These are phyloP conservation scores for Colletotrichum tropicicola DNA, from an alignment of 2,329 filamentous ascomycete species.

Conservation along the genomic window DNA sequence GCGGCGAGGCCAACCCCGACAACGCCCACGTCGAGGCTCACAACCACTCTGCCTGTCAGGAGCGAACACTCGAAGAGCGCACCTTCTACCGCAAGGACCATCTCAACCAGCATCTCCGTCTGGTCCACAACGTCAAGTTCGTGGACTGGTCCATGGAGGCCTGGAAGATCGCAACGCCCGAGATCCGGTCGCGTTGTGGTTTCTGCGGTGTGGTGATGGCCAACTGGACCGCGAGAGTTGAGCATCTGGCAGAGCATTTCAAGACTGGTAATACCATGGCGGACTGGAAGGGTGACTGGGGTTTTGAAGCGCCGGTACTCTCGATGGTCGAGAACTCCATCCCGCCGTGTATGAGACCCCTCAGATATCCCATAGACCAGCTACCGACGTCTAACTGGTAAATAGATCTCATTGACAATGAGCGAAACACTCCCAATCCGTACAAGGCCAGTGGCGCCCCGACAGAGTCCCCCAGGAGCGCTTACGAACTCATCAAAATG, in stretches of 20 bases:
- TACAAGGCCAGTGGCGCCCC: constrained; percentile 57
- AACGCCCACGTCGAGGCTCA: constrained; percentile 66
- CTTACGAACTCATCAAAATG: constrained; percentile 69
- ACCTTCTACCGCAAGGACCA: constrained; percentile 75
- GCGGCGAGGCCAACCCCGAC: constrained; percentile 63
- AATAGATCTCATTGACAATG: constrained; percentile 71
- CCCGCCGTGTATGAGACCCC: constrained; percentile 65
- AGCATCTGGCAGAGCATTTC: constrained; percentile 75
- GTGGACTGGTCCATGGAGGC: constrained; percentile 70
- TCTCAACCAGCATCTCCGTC: constrained; percentile 70
- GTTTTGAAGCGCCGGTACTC: constrained; percentile 69
- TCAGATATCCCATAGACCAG: constrained; percentile 46
- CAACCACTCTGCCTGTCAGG: constrained; percentile 72
- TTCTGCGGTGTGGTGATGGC: constrained; percentile 71
- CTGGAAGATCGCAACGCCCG: constrained; percentile 68
- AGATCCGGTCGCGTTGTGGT: constrained; percentile 71
- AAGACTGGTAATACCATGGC: constrained; percentile 72
- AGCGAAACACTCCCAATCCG: constrained; percentile 65
- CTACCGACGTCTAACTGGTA: constrained; percentile 49
- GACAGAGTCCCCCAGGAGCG: constrained; percentile 59
- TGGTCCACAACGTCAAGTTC: constrained; percentile 71
- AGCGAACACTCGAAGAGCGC: constrained; percentile 68
- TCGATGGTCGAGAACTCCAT: constrained; percentile 74
- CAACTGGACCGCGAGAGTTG: constrained; percentile 67
- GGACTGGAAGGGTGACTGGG: constrained; percentile 77